phyloP scores from a whole-genome alignment of 1,284 basidiomycete genomes.

The Puccinia polysora region DNA sequence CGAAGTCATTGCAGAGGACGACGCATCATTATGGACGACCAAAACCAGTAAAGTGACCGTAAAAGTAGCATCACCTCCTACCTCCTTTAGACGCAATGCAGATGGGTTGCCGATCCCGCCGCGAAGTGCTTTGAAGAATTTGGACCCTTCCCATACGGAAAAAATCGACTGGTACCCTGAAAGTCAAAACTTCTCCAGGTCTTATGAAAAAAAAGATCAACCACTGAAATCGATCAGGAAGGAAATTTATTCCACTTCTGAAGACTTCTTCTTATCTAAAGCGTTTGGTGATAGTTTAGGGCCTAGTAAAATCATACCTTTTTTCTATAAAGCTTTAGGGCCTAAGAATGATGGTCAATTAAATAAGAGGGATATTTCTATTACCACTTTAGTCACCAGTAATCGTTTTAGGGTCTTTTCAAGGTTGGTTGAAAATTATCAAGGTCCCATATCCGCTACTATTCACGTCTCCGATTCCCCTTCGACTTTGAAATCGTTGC shows the following conservation, averaged over 20 bases:
- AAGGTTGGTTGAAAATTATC: constrained; percentile 66
- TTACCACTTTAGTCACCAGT: constrained; percentile 74
- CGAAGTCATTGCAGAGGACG: constrained; percentile 39
- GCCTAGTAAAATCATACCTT: constrained; percentile 71
- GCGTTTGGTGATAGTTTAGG: constrained; percentile 38
- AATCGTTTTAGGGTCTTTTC: constrained; percentile 69
- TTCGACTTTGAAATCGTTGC: constrained; percentile 4
- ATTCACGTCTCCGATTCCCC: constrained; percentile 60
- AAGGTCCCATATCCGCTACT: constrained; percentile 74
- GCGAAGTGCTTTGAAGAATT: neutral
- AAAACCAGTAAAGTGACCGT: constrained; percentile 1
- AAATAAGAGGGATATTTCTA: constrained; percentile 64
- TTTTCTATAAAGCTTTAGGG: constrained; percentile 65
- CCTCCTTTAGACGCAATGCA: neutral
- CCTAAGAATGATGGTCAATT: constrained; percentile 46
- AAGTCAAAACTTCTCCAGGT: neutral
- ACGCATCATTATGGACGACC: constrained; percentile 27
- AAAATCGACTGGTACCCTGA: constrained; percentile 12
- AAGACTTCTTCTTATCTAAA: constrained; percentile 43
- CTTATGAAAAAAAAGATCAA: neutral
- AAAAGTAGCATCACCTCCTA: neutral
- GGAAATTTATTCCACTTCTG: constrained; percentile 5
- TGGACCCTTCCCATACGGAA: constrained; percentile 8
- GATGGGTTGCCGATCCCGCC: constrained; percentile 11
- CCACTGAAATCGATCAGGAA: neutral